Base-by-base conservation (phyloP, 345 rosid species). In the Citrus trifoliata region DNA sequence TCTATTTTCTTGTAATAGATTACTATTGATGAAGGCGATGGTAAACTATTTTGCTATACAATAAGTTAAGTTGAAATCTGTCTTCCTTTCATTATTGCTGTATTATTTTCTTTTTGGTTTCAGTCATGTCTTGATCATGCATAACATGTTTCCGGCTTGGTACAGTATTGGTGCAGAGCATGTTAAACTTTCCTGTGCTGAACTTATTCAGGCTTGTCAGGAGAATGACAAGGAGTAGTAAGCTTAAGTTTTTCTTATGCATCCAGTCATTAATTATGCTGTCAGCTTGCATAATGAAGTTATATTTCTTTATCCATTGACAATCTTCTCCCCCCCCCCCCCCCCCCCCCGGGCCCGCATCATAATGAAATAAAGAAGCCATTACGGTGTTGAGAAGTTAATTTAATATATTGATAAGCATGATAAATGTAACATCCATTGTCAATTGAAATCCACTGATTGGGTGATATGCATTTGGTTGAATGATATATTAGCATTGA, bases 191-290 rank as follows among this genome's bases (percentile, higher is more conserved):
- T 69, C 76, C 28, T 76, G 76, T 14, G 61, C 30, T 6, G 76
- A 76, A 70, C 83, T 80, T 76, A 42, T 80, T 80, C 56, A 12
- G 10, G 76, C 83, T 33, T 59, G 71, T 19, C 65, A 61, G 79
- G 66, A 25, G 25, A 75, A 68, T 69, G 69, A 64, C 59, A 56
- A 65, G 18, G 70, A 74, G 4, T 37, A 38, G 82, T 69, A 48
- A 75, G 71, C 35, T 25, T 55, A 42, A 55, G 35, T 33, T 72
- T 33, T 28, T 72, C 48, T 33, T 73, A 13, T 35, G 22, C 28
- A 5, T 59, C 16, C 40, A 37, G 12, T 10, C 35, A 22, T 59
- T n/a, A 38, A 24, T 35, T 25, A 37, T 60, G 21, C 16, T 37
- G 18, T 37, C 30, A 5, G n/a, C 53, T 25, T 73, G 7, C 7